Evolutionary conservation across 345 rosid genomes (phyloP).

Genomic region (Pistacia vera): DNA sequence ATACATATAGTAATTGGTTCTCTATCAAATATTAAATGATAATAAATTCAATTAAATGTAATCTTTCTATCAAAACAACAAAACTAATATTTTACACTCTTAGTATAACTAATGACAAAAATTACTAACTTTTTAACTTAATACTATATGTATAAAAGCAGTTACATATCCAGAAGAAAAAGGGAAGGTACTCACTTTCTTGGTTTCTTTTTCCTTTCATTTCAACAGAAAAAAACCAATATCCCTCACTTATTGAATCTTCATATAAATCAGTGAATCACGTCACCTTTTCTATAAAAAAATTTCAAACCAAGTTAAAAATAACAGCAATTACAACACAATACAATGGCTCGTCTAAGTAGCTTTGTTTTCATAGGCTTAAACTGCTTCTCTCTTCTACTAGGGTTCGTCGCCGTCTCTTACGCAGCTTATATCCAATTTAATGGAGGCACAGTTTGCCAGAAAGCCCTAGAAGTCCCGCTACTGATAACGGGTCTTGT

Average conservation of each 20-base stretch:
- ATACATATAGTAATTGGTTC: no score
- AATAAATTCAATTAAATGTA: no score
- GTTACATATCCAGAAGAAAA: not conserved
- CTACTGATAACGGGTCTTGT: conserved; percentile 26
- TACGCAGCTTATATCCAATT: conserved; percentile 12
- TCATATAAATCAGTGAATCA: not conserved
- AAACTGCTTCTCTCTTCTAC: conserved; percentile 17
- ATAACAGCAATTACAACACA: not conserved
- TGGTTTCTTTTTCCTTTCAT: not conserved
- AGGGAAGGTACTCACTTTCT: not conserved
- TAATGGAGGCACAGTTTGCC: conserved; percentile 28
- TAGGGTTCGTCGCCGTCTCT: conserved; percentile 22
- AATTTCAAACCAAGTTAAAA: not conserved
- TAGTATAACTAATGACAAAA: no score
- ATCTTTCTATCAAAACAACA: no score
- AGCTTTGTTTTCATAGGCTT: not conserved
- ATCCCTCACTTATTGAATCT: not conserved
- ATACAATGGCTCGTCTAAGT: conserved; percentile 1
- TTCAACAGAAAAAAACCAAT: not conserved
- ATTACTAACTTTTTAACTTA: no score
- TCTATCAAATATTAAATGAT: no score
- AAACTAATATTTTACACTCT: not conserved
- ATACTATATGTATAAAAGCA: conserved; percentile 8
- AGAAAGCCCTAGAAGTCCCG: conserved; percentile 27
- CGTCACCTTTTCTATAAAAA: not conserved